These are phyloP conservation scores for Gossypium bickii DNA, from an alignment of 345 rosid genomes.

Conservation along the genomic window DNA sequence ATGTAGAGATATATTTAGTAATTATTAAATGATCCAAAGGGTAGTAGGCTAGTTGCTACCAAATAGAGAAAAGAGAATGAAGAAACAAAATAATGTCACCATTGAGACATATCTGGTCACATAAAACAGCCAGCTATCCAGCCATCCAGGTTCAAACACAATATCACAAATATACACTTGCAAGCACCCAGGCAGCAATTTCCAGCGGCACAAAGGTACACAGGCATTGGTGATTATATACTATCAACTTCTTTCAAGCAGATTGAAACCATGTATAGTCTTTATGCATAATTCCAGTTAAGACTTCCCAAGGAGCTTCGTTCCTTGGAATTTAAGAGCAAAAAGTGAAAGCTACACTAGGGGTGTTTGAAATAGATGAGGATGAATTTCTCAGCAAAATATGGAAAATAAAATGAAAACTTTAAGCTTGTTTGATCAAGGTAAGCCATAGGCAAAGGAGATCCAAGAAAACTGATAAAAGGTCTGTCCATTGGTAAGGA, in stretches of 20 bases:
- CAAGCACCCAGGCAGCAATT: not conserved
- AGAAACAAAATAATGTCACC: not conserved
- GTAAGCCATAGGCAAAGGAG: not conserved
- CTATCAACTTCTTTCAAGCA: not conserved
- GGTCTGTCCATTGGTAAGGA: not conserved
- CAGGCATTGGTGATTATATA: not conserved
- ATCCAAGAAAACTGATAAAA: not conserved
- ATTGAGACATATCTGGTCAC: not conserved
- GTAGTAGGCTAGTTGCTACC: not conserved
- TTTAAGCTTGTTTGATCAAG: not conserved
- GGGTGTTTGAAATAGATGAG: not conserved
- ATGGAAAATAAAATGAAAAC: not conserved
- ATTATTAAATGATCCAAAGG: not conserved
- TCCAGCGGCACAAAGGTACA: not conserved
- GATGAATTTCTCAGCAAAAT: not conserved
- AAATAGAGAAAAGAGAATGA: not conserved
- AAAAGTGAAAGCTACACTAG: not conserved
- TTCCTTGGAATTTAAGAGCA: constrained; percentile 4
- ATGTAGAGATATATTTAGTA: not conserved
- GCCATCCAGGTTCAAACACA: not conserved
- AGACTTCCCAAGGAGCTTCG: not conserved
- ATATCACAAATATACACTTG: not conserved
- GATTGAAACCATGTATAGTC: not conserved
- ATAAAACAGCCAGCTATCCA: constrained; percentile 1
- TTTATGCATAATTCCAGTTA: constrained; percentile 3